phyloP scores from a whole-genome alignment of 148 eudicot species.

The Vaccinium corymbosum region DNA sequence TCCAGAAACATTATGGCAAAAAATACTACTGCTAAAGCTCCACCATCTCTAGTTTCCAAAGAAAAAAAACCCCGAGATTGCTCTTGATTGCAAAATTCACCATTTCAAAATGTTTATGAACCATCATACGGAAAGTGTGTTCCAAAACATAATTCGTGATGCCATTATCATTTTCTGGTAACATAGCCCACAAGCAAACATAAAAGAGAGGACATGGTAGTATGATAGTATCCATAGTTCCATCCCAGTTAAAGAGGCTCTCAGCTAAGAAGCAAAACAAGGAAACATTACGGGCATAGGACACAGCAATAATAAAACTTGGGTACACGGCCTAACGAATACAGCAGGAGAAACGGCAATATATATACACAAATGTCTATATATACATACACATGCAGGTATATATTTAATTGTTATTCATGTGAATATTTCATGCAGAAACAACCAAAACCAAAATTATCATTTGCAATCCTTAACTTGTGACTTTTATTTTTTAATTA shows the following conservation, averaged over 20 bases:
- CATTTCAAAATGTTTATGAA: not conserved
- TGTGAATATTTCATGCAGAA: not conserved
- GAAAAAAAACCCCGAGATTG: not conserved
- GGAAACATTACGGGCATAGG: not conserved
- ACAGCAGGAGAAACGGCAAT: not conserved
- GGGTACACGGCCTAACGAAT: not conserved
- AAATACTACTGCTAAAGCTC: not conserved
- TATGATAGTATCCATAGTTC: not conserved
- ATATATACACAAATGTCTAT: not conserved
- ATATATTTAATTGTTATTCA: not conserved
- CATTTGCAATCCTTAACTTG: not conserved
- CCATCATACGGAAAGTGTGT: not conserved
- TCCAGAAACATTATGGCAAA: not conserved
- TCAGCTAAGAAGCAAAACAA: not conserved
- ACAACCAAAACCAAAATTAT: not conserved
- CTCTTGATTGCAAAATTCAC: not conserved
- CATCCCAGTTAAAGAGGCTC: not conserved
- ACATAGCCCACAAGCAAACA: not conserved
- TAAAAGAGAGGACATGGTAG: not conserved
- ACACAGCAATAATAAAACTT: not conserved
- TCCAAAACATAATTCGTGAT: not conserved
- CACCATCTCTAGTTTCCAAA: not conserved
- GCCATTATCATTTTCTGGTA: not conserved
- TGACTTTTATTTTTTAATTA: not conserved
- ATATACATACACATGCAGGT: not conserved